phyloP scores from a whole-genome alignment of 345 rosid genomes.

The Aquilaria yunnanensis region DNA sequence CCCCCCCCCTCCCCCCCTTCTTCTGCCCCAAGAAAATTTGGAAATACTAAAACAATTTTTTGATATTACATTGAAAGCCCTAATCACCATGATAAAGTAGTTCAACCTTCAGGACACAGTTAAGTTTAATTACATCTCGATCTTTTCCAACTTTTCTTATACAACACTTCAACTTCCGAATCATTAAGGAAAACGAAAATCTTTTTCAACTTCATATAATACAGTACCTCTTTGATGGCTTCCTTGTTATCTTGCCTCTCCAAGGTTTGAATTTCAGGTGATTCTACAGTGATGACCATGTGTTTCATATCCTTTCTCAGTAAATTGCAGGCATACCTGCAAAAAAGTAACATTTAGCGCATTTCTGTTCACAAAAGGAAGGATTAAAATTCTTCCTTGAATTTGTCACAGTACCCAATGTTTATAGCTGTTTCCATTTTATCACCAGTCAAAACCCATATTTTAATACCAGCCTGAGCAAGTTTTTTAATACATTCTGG shows the following conservation, averaged over 20 bases:
- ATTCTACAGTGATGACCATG: conserved; percentile 55
- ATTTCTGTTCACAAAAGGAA: conserved; percentile 5
- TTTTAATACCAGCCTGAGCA: conserved; percentile 56
- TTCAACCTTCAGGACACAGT: conserved; percentile 30
- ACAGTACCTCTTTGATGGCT: conserved; percentile 35
- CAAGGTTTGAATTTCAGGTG: conserved; percentile 43
- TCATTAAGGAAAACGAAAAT: neutral
- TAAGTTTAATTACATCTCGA: conserved; percentile 36
- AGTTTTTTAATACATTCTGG: conserved; percentile 66
- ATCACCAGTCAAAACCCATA: conserved; percentile 88
- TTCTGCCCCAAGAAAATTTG: too few relatives aligned
- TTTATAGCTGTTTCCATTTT: conserved; percentile 81
- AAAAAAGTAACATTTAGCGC: conserved; percentile 5
- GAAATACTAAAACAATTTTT: neutral
- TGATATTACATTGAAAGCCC: conserved; percentile 3
- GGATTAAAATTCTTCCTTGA: neutral
- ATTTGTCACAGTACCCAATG: conserved; percentile 47
- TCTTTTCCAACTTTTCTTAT: conserved; percentile 41
- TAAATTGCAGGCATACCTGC: conserved; percentile 71
- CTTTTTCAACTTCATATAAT: neutral
- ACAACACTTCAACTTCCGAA: neutral
- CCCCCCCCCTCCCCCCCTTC: too few relatives aligned
- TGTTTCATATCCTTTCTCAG: conserved; percentile 60
- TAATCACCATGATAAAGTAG: too few relatives aligned
- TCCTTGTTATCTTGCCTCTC: conserved; percentile 57